A percentile compares a stretch with the other conserved stretches of the same genome.
These are phyloP conservation scores for Boeremia lycopersici DNA, from an alignment of 2,329 filamentous ascomycete species.

Conservation along the genomic window DNA sequence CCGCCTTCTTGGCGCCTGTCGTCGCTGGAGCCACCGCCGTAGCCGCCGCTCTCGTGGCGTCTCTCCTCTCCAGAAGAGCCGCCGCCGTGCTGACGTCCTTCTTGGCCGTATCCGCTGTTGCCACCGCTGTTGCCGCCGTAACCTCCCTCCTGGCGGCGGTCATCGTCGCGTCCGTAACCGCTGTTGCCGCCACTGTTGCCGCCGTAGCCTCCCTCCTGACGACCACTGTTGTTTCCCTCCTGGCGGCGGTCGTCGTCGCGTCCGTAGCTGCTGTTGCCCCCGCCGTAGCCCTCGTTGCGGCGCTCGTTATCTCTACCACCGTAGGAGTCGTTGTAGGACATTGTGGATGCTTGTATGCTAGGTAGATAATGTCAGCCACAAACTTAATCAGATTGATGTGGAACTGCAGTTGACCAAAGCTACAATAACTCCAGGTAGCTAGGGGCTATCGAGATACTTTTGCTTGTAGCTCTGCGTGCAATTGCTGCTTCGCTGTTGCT, in stretches of 20 bases:
- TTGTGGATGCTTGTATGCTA: constrained; percentile 7
- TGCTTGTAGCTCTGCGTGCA: too few relatives aligned
- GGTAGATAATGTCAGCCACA: not conserved
- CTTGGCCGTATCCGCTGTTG: constrained; percentile 23
- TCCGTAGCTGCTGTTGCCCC: constrained; percentile 23
- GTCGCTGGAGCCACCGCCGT: constrained; percentile 10
- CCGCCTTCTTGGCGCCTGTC: constrained; percentile 15
- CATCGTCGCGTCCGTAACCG: constrained; percentile 24
- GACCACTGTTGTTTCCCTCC: constrained; percentile 13
- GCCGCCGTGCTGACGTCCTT: constrained; percentile 10
- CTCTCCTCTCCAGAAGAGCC: not conserved
- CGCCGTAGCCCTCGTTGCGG: constrained; percentile 20
- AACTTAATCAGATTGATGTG: not conserved
- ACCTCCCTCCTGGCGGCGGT: constrained; percentile 8
- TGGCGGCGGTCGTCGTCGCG: constrained; percentile 23
- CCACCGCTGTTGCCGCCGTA: constrained; percentile 17
- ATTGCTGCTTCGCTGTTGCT: too few relatives aligned
- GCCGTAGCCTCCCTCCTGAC: constrained; percentile 9
- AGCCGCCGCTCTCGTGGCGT: not conserved
- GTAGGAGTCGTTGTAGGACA: constrained; percentile 36
- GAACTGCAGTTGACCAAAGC: not conserved
- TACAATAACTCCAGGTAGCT: not conserved
- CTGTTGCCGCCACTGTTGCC: constrained; percentile 20
- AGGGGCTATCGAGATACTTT: too few relatives aligned
- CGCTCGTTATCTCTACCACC: constrained; percentile 20